Evolutionary conservation across 345 rosid species (phyloP), one percentile per base, ranked within the genome.

Genomic region (Linum lewisii): DNA sequence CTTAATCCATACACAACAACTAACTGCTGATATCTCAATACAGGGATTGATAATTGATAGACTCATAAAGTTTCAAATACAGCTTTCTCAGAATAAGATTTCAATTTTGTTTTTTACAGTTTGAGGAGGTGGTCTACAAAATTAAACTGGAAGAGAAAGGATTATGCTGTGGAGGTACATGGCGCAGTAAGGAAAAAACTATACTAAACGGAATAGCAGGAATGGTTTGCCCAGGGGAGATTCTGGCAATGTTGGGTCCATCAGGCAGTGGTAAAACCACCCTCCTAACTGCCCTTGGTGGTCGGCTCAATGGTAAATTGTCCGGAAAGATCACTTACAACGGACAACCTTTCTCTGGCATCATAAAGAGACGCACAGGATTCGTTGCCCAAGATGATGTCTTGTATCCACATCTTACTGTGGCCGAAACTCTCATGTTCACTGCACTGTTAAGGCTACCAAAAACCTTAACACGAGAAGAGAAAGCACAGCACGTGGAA

Each of bases 191-290:
- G 68, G 99, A 86, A 61, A 89, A 93, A 78, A 87, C 80, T 32
- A 89, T 93, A 53, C 68, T 93, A 53, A 83, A 83, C 26, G 95
- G 94, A 7, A 79, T 93, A 63, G 79, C 94, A 0, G 97, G 97
- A 4, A 75, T 85, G 76, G 90, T 93, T 63, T 75, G 77, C 51
- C 97, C 99, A 2, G 99, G 97, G 47, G 97, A 93, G 79, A 75
- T 93, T 63, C 78, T 93, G 23, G 99, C 99, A 16, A 89, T 93
- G 97, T 73, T 93, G 26, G 99, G 99, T 8, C 99, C 99, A 37
- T 93, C 99, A 0, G 99, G 99, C 5, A 93, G 99, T 66, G 99
- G 99, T 59, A 93, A 93, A 80, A 93, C 99, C 62, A 93, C 97
- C 59, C 99, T 93, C 61, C 87, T 93, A 4, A 89, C 94, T 4